These are phyloP conservation scores for Sindora glabra DNA, from an alignment of 306 rosid genomes.

Conservation along the genomic window DNA sequence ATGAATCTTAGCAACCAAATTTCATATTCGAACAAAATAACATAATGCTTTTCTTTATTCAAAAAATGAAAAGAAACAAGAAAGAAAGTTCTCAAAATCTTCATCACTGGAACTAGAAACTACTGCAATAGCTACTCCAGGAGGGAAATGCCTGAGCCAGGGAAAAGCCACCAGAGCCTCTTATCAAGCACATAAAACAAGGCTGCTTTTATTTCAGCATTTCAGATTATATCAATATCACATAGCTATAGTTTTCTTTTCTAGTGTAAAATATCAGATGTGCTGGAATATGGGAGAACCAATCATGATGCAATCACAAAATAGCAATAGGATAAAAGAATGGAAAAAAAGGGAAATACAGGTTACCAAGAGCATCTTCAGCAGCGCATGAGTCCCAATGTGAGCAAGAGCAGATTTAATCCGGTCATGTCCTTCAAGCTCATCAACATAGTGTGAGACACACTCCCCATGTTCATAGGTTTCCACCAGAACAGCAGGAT, in stretches of 20 bases:
- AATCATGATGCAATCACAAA: background rate
- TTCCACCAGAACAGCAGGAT: slow-evolving; percentile 85
- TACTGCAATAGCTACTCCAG: background rate
- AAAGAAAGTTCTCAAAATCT: background rate
- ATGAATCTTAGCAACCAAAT: no score
- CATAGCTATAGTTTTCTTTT: background rate
- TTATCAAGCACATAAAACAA: background rate
- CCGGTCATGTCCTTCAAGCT: slow-evolving; percentile 57
- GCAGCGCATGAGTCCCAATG: slow-evolving; percentile 79
- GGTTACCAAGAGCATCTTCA: slow-evolving; percentile 83
- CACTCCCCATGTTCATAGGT: slow-evolving; percentile 78
- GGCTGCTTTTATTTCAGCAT: no score
- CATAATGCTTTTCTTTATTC: background rate
- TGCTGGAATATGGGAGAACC: background rate
- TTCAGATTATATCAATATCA: background rate
- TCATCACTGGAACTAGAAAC: background rate
- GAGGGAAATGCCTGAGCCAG: background rate
- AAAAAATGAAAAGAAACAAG: background rate
- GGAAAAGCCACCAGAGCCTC: background rate
- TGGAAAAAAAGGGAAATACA: background rate
- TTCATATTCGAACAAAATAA: background rate
- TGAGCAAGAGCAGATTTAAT: slow-evolving; percentile 75
- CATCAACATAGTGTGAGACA: slow-evolving; percentile 74
- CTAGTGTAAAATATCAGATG: background rate
- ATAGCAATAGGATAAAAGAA: background rate